These are phyloP conservation scores for Debaryomyces udenii DNA, from an alignment of 1,139 yeast genomes.

Conservation along the genomic window DNA sequence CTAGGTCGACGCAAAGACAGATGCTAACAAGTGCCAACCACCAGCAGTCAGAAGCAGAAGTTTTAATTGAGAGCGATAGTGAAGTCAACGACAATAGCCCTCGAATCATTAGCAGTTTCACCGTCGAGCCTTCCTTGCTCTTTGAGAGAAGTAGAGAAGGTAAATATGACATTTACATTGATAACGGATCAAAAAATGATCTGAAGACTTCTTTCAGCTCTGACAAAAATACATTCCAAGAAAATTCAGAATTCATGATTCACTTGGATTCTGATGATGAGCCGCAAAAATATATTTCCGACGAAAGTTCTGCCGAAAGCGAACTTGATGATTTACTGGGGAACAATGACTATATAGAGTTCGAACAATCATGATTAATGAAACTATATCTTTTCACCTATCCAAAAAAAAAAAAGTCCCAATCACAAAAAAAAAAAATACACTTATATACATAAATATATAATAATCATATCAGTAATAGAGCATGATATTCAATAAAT, in stretches of 20 bases:
- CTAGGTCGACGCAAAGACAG: constrained; percentile 31
- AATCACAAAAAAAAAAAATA: background rate
- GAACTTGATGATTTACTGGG: constrained; percentile 35
- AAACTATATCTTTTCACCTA: background rate
- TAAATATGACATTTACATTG: constrained; percentile 34
- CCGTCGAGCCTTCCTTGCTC: constrained; percentile 33
- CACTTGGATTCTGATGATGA: constrained; percentile 25
- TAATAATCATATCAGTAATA: background rate
- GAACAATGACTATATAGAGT: constrained; percentile 27
- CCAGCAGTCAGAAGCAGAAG: constrained; percentile 27
- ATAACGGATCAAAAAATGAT: constrained; percentile 17
- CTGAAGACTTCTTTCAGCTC: constrained; percentile 8
- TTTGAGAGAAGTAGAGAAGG: constrained; percentile 26
- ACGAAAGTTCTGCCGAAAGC: constrained; percentile 17
- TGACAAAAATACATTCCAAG: constrained; percentile 13
- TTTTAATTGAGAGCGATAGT: constrained; percentile 31
- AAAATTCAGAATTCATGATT: constrained; percentile 25
- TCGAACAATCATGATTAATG: constrained; percentile 9
- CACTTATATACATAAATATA: background rate
- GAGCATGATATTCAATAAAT: too few species aligned
- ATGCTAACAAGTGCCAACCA: constrained; percentile 24
- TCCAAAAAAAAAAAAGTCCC: constrained; percentile 9
- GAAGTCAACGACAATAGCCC: constrained; percentile 18
- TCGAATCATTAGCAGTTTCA: constrained; percentile 36
- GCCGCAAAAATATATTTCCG: constrained; percentile 19